Evolutionary conservation across 225 moss, liverwort and hornwort genomes (phyloP).

Genomic region (Polytrichum formosum): DNA sequence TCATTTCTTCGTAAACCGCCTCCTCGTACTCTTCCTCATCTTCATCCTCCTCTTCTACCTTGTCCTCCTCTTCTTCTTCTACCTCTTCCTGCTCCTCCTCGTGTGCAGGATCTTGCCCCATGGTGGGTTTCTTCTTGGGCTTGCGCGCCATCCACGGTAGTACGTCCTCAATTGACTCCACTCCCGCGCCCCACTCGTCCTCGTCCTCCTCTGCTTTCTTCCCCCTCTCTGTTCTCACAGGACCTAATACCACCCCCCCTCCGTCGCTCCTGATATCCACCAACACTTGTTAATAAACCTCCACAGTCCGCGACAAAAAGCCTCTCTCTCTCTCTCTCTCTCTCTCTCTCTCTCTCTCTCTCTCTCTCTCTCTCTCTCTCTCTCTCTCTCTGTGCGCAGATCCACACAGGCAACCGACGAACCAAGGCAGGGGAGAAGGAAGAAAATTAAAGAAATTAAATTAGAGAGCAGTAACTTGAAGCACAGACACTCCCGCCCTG

Average conservation of each 20-base stretch:
- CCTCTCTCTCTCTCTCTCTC: too few relatives aligned
- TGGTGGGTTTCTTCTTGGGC: conserved; percentile 47
- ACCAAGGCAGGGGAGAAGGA: too few relatives aligned
- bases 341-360: too few relatives aligned
- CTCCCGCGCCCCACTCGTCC: conserved; percentile 5
- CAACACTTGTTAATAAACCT: too few relatives aligned
- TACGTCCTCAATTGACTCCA: conserved; percentile 45
- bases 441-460: too few relatives aligned
- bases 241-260: neutral
- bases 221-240: neutral
- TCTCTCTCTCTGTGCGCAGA: too few relatives aligned
- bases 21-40: conserved; percentile 47
- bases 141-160: conserved; percentile 53
- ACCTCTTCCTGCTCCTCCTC: conserved; percentile 16
- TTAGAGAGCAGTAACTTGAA: too few relatives aligned
- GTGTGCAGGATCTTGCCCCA: conserved; percentile 41
- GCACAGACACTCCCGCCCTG: too few relatives aligned
- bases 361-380: too few relatives aligned
- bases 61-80: conserved; percentile 16
- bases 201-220: neutral
- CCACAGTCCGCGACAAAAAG: too few relatives aligned
- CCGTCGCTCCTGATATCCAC: too few relatives aligned
- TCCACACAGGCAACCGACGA: too few relatives aligned
- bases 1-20: conserved; percentile 31
- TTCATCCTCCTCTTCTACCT: conserved; percentile 21